Evolutionary conservation across 345 rosid genomes (phyloP).

Genomic region (Nasturtium officinale): DNA sequence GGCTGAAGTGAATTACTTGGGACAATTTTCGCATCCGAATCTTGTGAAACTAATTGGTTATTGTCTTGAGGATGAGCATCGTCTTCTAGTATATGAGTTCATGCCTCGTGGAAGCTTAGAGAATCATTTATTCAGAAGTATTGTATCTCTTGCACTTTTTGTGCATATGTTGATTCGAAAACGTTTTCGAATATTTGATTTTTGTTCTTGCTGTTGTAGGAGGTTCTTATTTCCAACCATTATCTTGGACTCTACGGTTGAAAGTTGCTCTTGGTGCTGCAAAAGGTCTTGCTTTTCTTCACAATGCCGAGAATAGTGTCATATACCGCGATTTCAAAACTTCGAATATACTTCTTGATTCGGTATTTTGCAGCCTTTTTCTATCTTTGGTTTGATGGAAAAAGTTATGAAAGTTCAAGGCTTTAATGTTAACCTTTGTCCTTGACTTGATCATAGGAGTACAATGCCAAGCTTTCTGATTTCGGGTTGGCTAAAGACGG

Average conservation of each 20-base stretch:
- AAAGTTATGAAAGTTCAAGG: not conserved
- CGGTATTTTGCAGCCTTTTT: constrained; percentile 36
- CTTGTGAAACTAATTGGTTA: constrained; percentile 77
- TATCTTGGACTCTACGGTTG: constrained; percentile 70
- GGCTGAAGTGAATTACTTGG: constrained; percentile 82
- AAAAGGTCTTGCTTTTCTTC: constrained; percentile 75
- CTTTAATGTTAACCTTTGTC: not conserved
- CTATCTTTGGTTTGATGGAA: not conserved
- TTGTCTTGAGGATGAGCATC: constrained; percentile 80
- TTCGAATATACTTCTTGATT: constrained; percentile 67
- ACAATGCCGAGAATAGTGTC: constrained; percentile 55
- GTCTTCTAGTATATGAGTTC: constrained; percentile 83
- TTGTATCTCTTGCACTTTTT: constrained; percentile 23
- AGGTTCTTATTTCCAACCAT: constrained; percentile 64
- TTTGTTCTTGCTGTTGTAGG: constrained; percentile 41
- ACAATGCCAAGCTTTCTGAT: constrained; percentile 74
- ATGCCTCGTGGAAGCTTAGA: constrained; percentile 92
- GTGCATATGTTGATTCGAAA: not conserved
- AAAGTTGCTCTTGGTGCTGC: constrained; percentile 77
- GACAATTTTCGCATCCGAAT: constrained; percentile 70
- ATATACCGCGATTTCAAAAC: constrained; percentile 79
- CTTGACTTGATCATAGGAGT: constrained; percentile 50
- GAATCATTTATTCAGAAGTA: constrained; percentile 80
- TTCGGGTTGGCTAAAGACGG: constrained; percentile 81
- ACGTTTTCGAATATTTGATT: not conserved